Conservation (phyloP, 345 rosid genomes). For the Crucihimalaya himalaica region DNA sequence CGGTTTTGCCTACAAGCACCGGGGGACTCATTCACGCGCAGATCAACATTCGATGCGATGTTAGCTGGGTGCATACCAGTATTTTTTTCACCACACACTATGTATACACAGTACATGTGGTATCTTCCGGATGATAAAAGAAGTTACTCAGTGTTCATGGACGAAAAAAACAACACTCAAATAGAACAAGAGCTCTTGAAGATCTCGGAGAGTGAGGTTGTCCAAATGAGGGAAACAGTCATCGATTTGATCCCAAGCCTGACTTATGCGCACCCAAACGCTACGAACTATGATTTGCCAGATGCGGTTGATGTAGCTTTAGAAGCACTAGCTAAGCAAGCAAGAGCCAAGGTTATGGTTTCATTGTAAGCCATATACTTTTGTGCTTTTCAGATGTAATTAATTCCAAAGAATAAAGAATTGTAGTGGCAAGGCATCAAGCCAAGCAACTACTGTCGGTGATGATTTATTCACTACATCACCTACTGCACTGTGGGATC, state of each 20-base stretch:
- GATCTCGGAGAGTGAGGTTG: background rate
- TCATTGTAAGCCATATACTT: background rate
- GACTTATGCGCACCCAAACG: slow-evolving; percentile 22
- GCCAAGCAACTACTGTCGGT: slow-evolving; percentile 53
- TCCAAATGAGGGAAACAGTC: slow-evolving; percentile 16
- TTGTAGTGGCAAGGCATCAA: slow-evolving; percentile 42
- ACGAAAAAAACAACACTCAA: background rate
- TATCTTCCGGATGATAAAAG: slow-evolving; percentile 6
- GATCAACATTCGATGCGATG: slow-evolving; percentile 7
- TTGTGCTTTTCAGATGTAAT: background rate
- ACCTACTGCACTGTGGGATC: slow-evolving; percentile 63
- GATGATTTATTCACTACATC: too few species aligned
- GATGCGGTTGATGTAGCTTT: slow-evolving; percentile 37
- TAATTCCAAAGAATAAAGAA: background rate
- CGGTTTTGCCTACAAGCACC: slow-evolving; percentile 50
- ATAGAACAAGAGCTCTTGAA: background rate
- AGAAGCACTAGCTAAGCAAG: slow-evolving; percentile 10
- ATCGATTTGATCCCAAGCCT: slow-evolving; percentile 28
- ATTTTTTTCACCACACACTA: background rate
- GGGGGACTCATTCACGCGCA: background rate
- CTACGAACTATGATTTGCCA: slow-evolving; percentile 11
- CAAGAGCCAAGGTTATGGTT: background rate
- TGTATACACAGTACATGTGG: slow-evolving; percentile 21
- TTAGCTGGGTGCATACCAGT: slow-evolving; percentile 11
- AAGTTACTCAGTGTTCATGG: slow-evolving; percentile 9